Base-by-base conservation (phyloP, 331 rosid species). In the Malus hybrid region DNA sequence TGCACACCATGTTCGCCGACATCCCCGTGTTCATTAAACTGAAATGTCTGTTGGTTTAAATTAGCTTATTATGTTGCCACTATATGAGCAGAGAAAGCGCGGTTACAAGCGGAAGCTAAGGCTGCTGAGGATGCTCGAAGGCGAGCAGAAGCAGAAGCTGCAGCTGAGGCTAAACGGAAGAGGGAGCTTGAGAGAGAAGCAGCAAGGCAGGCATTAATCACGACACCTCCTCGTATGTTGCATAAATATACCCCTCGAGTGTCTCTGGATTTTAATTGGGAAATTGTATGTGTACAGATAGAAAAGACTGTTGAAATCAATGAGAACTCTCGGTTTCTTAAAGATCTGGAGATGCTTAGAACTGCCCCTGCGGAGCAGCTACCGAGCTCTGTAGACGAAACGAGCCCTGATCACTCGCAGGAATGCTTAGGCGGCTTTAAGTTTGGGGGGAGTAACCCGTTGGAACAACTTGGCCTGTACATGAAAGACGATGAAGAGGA, bases 161-260 rank as follows among this genome's bases (percentile, higher is more conserved):
- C 89, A 36, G 95, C 95, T 5, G 95, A 93, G 85, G 91, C 93
- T 70, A 87, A 81, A 78, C 78, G 88, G 72, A 87, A 90, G 88
- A 89, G 94, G 90, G 95, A 90, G 74, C 87, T 89, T 20, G 95
- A 89, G 73, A 87, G 98, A 80, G 95, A 93, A 81, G 98, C 96
- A 68, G 96, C 98, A 14, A 74, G 96, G 20, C 96, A 89, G 73
- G 94, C 93, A 52, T 79, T 93, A 79, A 66, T 33, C 46, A 19
- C 42, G 28, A 36, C 36, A 46, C 34, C 24, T 19, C 44, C 20
- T 71, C 72, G 3, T 67, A 29, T 71, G 61, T 58, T 20, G 74
- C 84, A 66, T 44, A 63, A 16, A 10, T 57, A 9, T 26, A 19
- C 3, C 15, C 32, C 24, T 48, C 30, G 10, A 14, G 66, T 16